These are phyloP conservation scores for Puccinia hordei DNA, from an alignment of 1,284 basidiomycete genomes.

Conservation along the genomic window DNA sequence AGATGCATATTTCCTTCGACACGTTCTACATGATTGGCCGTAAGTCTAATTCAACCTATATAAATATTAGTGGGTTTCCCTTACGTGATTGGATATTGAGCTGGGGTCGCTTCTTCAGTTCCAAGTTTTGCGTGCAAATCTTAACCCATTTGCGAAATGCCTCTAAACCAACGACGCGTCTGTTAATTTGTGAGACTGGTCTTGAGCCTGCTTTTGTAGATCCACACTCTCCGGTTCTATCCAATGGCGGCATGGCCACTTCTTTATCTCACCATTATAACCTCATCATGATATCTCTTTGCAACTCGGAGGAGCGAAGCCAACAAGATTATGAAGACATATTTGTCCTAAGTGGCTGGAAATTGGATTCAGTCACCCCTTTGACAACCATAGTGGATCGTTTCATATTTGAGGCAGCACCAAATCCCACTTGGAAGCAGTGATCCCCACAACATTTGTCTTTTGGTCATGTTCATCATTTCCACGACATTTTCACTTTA, in stretches of 20 bases:
- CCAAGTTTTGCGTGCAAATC: neutral
- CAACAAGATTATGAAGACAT: neutral
- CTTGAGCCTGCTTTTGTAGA: neutral
- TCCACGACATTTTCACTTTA: no score
- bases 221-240: neutral
- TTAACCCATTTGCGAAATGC: conserved; percentile 18
- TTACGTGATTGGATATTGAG: no score
- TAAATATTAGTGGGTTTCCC: no score
- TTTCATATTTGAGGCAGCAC: neutral
- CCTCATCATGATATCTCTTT: conserved; percentile 6
- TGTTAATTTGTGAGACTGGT: conserved; percentile 18
- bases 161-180: neutral
- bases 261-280: neutral
- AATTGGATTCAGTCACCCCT: neutral
- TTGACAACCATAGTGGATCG: conserved; percentile 9
- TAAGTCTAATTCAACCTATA: neutral
- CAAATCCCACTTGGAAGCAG: neutral
- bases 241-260: conserved; percentile 7
- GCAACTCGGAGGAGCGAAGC: conserved; percentile 3
- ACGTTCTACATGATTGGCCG: conserved; percentile 34
- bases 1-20: conserved; percentile 30
- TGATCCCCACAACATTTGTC: no score
- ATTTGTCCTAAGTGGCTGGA: neutral
- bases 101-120: neutral
- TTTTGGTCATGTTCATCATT: no score